Conservation (phyloP, 129 eudicot genomes). For the Scalesia atractyloides region DNA sequence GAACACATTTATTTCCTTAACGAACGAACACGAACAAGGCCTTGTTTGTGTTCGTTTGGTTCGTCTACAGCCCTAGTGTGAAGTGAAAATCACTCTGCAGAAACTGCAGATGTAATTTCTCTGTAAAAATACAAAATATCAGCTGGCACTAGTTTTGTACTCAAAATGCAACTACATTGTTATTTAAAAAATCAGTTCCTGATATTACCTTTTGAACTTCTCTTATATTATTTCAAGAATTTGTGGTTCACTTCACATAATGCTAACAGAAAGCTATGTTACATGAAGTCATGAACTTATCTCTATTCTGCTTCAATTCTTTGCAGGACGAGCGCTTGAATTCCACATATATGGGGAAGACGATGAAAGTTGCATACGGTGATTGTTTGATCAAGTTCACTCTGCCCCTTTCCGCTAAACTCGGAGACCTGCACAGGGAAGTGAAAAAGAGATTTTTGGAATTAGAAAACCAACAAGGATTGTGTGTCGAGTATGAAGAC, state of each 20-base stretch:
- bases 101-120: too few species aligned
- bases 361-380: neutral
- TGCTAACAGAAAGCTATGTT: neutral
- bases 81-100: neutral
- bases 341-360: conserved; percentile 6
- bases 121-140: neutral
- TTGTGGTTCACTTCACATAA: too few species aligned
- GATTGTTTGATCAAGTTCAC: neutral
- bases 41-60: too few species aligned
- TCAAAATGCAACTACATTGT: too few species aligned
- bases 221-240: too few species aligned
- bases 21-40: too few species aligned
- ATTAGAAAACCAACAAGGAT: neutral
- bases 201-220: too few species aligned
- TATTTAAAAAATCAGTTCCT: neutral
- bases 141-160: neutral
- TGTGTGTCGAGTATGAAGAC: neutral
- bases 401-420: neutral
- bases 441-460: neutral
- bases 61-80: too few species aligned
- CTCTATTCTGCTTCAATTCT: neutral
- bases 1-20: too few species aligned
- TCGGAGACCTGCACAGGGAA: neutral
- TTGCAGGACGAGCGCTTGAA: neutral
- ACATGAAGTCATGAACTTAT: neutral